Conservation (phyloP, 164 flowering plant species). For the Amborella trichopoda region DNA sequence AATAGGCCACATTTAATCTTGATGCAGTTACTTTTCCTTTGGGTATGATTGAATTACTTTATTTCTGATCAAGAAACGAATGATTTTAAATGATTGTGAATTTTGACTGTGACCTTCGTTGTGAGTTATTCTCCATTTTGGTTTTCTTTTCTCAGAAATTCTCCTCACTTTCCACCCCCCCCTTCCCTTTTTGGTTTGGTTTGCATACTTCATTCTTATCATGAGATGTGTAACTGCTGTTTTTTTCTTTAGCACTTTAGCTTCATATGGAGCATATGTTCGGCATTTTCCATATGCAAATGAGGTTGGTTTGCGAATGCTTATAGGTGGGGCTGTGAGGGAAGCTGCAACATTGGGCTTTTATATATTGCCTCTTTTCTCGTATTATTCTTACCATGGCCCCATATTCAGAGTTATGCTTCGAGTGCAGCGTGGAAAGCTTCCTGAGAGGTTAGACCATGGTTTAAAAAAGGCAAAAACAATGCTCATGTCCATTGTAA, state of each 20-base stretch:
- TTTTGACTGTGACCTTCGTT: too few relatives aligned
- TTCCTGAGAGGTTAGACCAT: conserved; percentile 31
- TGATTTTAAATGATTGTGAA: too few relatives aligned
- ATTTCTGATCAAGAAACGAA: too few relatives aligned
- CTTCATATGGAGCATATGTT: conserved; percentile 86
- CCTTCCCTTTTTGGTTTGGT: background rate
- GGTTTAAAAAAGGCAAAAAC: background rate
- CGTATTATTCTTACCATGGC: conserved; percentile 91
- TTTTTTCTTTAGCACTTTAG: conserved; percentile 46
- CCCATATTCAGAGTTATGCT: conserved; percentile 92
- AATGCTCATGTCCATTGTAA: background rate
- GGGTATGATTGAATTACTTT: too few relatives aligned
- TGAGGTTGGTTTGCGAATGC: conserved; percentile 93
- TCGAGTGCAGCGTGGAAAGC: conserved; percentile 53
- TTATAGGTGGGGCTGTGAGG: conserved; percentile 83
- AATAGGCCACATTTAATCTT: too few relatives aligned
- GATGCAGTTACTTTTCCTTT: too few relatives aligned
- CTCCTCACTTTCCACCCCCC: background rate
- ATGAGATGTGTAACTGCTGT: conserved; percentile 6
- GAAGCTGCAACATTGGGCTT: conserved; percentile 80
- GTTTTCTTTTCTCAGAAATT: background rate
- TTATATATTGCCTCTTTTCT: conserved; percentile 69
- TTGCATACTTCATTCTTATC: background rate
- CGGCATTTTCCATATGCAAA: conserved; percentile 78
- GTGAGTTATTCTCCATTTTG: background rate